A percentile compares a stretch with the other conserved stretches of the same genome.
phyloP scores from a whole-genome alignment of 495 filamentous ascomycete genomes.

The Trypethelium eluteriae region DNA sequence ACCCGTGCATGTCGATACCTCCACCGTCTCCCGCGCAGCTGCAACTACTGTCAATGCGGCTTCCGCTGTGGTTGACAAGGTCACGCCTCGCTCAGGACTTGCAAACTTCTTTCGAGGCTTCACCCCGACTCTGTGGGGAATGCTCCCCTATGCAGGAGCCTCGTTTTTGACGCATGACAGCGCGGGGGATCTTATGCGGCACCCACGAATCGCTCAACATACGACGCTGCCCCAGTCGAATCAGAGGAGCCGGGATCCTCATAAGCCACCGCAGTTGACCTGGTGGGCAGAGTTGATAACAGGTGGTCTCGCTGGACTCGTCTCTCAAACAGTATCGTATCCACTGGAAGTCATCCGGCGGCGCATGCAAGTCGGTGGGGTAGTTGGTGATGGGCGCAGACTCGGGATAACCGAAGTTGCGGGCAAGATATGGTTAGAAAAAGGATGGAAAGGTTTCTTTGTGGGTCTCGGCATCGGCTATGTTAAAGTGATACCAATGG shows the following conservation, averaged over 20 bases:
- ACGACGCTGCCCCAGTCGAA: constrained; percentile 52
- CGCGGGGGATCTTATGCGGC: constrained; percentile 69
- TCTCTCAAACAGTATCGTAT: constrained; percentile 86
- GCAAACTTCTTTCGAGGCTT: constrained; percentile 95
- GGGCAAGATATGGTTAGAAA: constrained; percentile 61
- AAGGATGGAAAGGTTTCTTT: constrained; percentile 76
- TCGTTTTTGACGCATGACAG: constrained; percentile 97
- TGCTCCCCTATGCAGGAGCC: constrained; percentile 93
- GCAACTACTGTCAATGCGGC: constrained; percentile 36
- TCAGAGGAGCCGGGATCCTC: constrained; percentile 36
- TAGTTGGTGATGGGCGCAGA: constrained; percentile 78
- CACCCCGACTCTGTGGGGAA: constrained; percentile 76
- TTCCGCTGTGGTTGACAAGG: constrained; percentile 37
- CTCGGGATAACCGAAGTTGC: constrained; percentile 73
- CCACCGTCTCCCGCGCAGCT: constrained; percentile 29
- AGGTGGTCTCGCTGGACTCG: constrained; percentile 75
- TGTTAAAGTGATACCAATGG: constrained; percentile 87
- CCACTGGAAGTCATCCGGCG: constrained; percentile 86
- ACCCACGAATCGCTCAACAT: constrained; percentile 54
- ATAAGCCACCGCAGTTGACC: constrained; percentile 57
- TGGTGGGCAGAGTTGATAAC: constrained; percentile 77
- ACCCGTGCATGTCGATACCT: constrained; percentile 13
- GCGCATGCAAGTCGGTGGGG: constrained; percentile 92
- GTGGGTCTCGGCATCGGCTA: constrained; percentile 93
- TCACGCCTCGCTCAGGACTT: constrained; percentile 57